Percentiles rank a stretch among this genome's conserved stretches.
Conservation (phyloP, 371 early-diverging fungal species). For the Mortierella sp. region DNA sequence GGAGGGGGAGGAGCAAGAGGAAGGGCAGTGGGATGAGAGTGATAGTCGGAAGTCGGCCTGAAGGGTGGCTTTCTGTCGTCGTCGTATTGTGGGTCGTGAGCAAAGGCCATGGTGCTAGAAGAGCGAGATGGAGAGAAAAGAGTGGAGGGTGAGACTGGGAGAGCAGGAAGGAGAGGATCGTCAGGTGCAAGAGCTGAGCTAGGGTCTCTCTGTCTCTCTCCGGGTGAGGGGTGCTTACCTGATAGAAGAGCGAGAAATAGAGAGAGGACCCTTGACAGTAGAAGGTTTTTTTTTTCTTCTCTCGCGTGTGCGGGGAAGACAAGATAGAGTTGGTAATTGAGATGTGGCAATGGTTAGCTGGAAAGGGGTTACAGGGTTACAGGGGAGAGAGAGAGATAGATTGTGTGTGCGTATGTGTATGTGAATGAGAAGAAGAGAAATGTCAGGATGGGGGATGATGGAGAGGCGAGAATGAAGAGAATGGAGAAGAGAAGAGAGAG, state of each 20-base stretch:
- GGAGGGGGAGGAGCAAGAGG: not conserved
- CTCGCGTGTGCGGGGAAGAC: too few relatives aligned
- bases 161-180: not conserved
- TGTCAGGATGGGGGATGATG: not conserved
- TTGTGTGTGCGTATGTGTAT: not conserved
- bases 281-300: too few relatives aligned
- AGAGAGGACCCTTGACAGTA: too few relatives aligned
- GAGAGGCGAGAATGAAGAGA: not conserved
- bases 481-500: not conserved
- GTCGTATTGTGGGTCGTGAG: not conserved
- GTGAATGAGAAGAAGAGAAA: not conserved
- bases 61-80: too few relatives aligned
- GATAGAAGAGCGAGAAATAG: too few relatives aligned
- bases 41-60: not conserved
- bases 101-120: constrained; percentile 1
- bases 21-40: not conserved
- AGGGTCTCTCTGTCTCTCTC: not conserved
- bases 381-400: too few relatives aligned
- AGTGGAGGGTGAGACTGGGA: not conserved
- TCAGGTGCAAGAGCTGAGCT: not conserved
- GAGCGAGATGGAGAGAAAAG: not conserved
- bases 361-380: too few relatives aligned
- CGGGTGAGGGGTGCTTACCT: too few relatives aligned
- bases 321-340: not conserved
- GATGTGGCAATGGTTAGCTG: too few relatives aligned